Evolutionary conservation across 2,329 filamentous ascomycete genomes (phyloP).

Genomic region (Cladosporium colombiae): DNA sequence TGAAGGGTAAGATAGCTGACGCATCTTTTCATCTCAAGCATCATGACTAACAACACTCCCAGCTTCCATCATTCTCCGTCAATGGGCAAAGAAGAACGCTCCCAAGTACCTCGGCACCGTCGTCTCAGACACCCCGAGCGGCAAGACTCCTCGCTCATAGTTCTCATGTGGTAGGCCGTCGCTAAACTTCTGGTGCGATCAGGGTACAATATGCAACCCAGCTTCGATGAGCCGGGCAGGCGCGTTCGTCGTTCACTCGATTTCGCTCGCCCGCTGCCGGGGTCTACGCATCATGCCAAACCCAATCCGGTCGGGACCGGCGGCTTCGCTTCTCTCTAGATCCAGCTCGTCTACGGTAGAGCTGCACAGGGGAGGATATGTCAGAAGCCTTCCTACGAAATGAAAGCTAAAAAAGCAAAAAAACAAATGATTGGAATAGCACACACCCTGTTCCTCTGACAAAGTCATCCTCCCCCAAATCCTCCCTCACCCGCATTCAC

Average conservation of each 20-base stretch:
- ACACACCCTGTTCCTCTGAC: not conserved
- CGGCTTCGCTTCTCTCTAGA: constrained; percentile 2
- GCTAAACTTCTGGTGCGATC: constrained; percentile 20
- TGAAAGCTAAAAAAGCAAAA: constrained; percentile 11
- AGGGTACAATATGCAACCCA: not conserved
- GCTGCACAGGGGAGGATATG: not conserved
- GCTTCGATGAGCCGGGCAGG: constrained; percentile 5
- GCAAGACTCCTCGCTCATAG: constrained; percentile 38
- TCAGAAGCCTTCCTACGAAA: constrained; percentile 15
- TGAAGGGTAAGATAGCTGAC: constrained; percentile 74
- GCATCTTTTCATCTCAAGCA: constrained; percentile 21
- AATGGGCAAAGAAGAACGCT: constrained; percentile 74
- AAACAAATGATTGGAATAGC: constrained; percentile 20
- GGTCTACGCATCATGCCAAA: not conserved
- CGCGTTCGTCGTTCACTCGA: constrained; percentile 16
- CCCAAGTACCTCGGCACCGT: constrained; percentile 38
- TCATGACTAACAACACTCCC: constrained; percentile 27
- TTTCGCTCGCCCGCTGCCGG: not conserved
- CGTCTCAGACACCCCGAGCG: constrained; percentile 28
- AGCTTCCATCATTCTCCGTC: constrained; percentile 89
- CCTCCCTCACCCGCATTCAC: constrained; percentile 2
- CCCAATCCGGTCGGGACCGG: constrained; percentile 6
- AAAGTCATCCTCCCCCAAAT: not conserved
- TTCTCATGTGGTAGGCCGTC: constrained; percentile 3
- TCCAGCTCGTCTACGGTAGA: constrained; percentile 16